Percentiles rank a stretch among this genome's conserved stretches.
Conservation (phyloP, 2,329 filamentous ascomycete species). For the Colletotrichum sidae region DNA sequence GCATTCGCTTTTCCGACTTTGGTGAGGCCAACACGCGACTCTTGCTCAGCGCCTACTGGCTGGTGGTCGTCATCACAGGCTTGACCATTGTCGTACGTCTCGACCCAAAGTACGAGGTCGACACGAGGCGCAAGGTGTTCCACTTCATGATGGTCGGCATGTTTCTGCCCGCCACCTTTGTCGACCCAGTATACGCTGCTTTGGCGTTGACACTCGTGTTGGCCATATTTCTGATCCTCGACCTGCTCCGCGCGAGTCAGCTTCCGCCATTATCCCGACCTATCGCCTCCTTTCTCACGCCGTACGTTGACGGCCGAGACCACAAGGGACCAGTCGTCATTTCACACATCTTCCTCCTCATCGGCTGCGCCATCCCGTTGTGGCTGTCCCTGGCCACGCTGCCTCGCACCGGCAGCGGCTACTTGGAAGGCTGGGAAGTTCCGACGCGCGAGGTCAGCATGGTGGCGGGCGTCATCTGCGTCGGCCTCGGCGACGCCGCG, state of each 20-base stretch:
- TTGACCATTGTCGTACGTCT: constrained; percentile 80
- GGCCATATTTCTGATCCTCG: constrained; percentile 86
- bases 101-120: constrained; percentile 85
- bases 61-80: constrained; percentile 75
- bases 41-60: constrained; percentile 79
- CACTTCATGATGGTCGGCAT: constrained; percentile 99
- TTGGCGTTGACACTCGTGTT: constrained; percentile 85
- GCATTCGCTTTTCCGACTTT: constrained; percentile 71
- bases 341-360: constrained; percentile 93
- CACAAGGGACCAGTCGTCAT: constrained; percentile 94
- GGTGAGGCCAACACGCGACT: constrained; percentile 88
- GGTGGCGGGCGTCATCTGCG: constrained; percentile 92
- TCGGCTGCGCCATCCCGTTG: constrained; percentile 93
- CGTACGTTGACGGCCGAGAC: constrained; percentile 94
- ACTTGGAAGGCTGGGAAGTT: constrained; percentile 81
- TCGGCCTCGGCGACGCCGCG: constrained; percentile 94
- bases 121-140: constrained; percentile 96
- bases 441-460: constrained; percentile 82
- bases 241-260: constrained; percentile 90
- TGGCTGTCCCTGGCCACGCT: constrained; percentile 87
- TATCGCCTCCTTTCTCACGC: constrained; percentile 86
- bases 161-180: constrained; percentile 86
- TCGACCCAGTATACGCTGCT: constrained; percentile 87
- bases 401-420: constrained; percentile 64
- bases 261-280: constrained; percentile 89